Evolutionary conservation across 805 yeast genomes (phyloP).

Genomic region (Metschnikowia chrysomelidarum): DNA sequence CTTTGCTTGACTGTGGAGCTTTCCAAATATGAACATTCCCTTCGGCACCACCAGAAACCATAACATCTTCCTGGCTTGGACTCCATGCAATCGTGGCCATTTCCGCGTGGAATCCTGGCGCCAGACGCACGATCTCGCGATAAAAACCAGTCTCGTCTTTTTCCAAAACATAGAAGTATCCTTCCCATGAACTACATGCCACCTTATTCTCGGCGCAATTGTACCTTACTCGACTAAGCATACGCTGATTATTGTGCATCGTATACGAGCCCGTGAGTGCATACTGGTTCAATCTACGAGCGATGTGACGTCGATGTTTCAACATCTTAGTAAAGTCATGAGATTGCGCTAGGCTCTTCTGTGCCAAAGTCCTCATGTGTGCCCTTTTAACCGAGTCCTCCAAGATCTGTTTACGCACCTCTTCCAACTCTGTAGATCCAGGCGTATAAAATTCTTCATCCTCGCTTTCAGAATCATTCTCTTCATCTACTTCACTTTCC

Average conservation of each 20-base stretch:
- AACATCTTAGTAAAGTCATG: slow-evolving; percentile 44
- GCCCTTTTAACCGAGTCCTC: slow-evolving; percentile 50
- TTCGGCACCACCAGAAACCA: slow-evolving; percentile 40
- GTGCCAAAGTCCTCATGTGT: slow-evolving; percentile 35
- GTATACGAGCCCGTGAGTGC: slow-evolving; percentile 67
- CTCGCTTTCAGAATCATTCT: slow-evolving; percentile 46
- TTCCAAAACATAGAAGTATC: slow-evolving; percentile 52
- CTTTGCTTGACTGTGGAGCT: no score
- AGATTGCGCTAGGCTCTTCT: slow-evolving; percentile 25
- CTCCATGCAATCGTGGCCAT: slow-evolving; percentile 72
- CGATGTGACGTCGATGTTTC: slow-evolving; percentile 44
- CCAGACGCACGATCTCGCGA: slow-evolving; percentile 21
- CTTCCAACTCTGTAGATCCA: slow-evolving; percentile 53
- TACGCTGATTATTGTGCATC: slow-evolving; percentile 55
- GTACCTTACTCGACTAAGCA: slow-evolving; percentile 58
- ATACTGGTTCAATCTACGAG: slow-evolving; percentile 29
- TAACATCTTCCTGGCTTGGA: slow-evolving; percentile 21
- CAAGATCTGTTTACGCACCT: slow-evolving; percentile 53
- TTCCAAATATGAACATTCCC: slow-evolving; percentile 37
- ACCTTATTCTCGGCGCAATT: slow-evolving; percentile 38
- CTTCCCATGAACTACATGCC: slow-evolving; percentile 85
- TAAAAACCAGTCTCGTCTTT: slow-evolving; percentile 6
- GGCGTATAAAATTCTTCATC: slow-evolving; percentile 88
- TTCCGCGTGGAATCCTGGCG: slow-evolving; percentile 51
- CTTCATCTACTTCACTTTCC: slow-evolving; percentile 19